Evolutionary conservation across 225 moss, liverwort and hornwort genomes (phyloP).

Genomic region (Thuidium tamariscinum): DNA sequence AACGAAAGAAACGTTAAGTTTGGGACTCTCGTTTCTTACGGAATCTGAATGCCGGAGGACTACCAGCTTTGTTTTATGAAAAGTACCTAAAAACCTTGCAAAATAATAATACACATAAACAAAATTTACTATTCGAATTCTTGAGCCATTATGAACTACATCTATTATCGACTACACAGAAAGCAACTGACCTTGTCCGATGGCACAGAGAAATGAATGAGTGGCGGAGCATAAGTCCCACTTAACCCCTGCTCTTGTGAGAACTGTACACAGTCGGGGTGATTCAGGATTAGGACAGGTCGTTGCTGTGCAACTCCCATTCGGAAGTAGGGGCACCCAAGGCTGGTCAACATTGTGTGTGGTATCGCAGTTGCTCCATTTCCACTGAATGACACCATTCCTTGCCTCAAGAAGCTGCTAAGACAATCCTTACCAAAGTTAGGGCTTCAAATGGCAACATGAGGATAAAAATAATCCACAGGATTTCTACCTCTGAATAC

Average conservation of each 20-base stretch:
- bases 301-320: conserved; percentile 28
- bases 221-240: conserved; percentile 52
- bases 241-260: conserved; percentile 50
- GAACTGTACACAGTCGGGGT: conserved; percentile 59
- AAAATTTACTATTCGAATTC: not conserved
- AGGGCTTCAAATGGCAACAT: not conserved
- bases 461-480: not conserved
- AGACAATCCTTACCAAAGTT: not conserved
- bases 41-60: not conserved
- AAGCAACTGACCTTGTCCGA: conserved; percentile 43
- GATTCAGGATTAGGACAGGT: conserved; percentile 33
- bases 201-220: conserved; percentile 63
- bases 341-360: conserved; percentile 18
- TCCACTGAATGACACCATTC: conserved; percentile 37
- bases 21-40: not conserved
- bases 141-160: too few relatives aligned
- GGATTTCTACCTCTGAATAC: not conserved
- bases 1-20: not conserved
- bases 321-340: conserved; percentile 31
- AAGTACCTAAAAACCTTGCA: not conserved
- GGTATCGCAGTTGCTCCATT: conserved; percentile 42
- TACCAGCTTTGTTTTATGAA: not conserved
- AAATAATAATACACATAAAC: too few relatives aligned
- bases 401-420: conserved; percentile 18
- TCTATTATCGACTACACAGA: not conserved